Percentiles rank a stretch among this genome's conserved stretches.
Evolutionary conservation across 2,329 filamentous ascomycete species (phyloP).

Genomic region (Aspergillus oerlinghausenensis): DNA sequence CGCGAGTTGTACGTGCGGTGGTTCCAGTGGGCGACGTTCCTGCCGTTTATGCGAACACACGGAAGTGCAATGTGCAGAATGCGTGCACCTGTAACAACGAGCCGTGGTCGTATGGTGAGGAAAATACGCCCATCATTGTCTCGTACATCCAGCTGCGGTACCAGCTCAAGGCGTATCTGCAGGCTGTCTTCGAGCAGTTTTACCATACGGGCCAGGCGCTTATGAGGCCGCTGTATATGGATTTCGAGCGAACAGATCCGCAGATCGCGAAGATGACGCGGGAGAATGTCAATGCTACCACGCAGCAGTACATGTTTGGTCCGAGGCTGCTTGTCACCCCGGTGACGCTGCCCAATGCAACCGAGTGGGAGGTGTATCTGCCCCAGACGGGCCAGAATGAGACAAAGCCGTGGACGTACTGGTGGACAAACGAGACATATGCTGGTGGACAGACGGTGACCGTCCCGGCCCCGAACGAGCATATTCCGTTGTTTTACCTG

Average conservation of each 20-base stretch:
- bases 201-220: constrained; percentile 30
- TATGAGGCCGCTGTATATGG: constrained; percentile 38
- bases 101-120: constrained; percentile 59
- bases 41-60: constrained; percentile 56
- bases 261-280: constrained; percentile 15
- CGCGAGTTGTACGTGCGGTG: constrained; percentile 59
- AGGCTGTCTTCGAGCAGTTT: constrained; percentile 32
- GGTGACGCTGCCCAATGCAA: constrained; percentile 32
- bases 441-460: constrained; percentile 31
- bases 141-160: constrained; percentile 56
- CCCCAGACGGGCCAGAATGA: constrained; percentile 22
- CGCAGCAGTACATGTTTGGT: constrained; percentile 39
- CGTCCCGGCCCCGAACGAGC: constrained; percentile 32
- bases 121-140: constrained; percentile 53
- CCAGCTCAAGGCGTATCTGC: constrained; percentile 36
- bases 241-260: constrained; percentile 30
- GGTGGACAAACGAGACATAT: constrained; percentile 39
- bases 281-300: constrained; percentile 31
- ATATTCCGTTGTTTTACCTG: constrained; percentile 48
- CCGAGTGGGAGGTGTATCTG: constrained; percentile 35
- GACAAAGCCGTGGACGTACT: constrained; percentile 35
- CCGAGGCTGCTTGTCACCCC: constrained; percentile 34
- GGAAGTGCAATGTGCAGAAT: constrained; percentile 42
- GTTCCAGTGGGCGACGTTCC: constrained; percentile 63
- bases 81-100: constrained; percentile 44